phyloP scores from a whole-genome alignment of 1,139 yeast genomes.

The Saccharomyces hybrid region DNA sequence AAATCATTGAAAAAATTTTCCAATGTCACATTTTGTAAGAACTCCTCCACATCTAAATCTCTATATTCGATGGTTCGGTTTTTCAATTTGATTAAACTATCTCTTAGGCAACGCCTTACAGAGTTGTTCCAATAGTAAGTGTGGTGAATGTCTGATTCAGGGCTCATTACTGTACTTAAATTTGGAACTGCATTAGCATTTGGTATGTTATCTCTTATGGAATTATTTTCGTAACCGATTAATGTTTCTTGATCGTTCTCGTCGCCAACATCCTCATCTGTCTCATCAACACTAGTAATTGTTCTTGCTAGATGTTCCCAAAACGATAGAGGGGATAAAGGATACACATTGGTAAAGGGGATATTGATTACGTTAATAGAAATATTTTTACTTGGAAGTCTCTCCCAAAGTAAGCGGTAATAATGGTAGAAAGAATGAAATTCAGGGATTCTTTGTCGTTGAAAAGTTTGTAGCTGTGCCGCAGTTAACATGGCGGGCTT shows the following conservation, averaged over 20 bases:
- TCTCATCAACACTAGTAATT: conserved; percentile 2
- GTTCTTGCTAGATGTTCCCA: conserved; percentile 19
- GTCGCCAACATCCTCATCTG: conserved; percentile 2
- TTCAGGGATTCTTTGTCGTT: conserved; percentile 19
- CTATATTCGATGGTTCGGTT: conserved; percentile 4
- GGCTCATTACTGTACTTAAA: neutral
- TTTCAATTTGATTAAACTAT: conserved; percentile 6
- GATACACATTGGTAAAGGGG: conserved; percentile 30
- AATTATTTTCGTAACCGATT: conserved; percentile 9
- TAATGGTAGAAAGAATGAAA: conserved; percentile 30
- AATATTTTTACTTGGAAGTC: conserved; percentile 26
- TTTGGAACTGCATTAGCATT: neutral
- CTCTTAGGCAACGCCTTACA: conserved; percentile 16
- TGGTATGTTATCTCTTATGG: neutral
- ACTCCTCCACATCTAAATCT: conserved; percentile 9
- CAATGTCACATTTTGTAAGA: conserved; percentile 11
- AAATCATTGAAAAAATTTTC: conserved; percentile 22
- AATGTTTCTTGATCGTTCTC: conserved; percentile 25
- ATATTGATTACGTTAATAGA: conserved; percentile 28
- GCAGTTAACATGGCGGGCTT: conserved; percentile 24
- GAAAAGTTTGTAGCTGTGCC: conserved; percentile 23
- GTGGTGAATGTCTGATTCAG: conserved; percentile 1
- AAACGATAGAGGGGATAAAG: conserved; percentile 23
- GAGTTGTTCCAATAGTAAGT: conserved; percentile 23
- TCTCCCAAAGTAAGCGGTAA: conserved; percentile 27